phyloP scores from a whole-genome alignment of 345 rosid genomes.

The Arabidopsis suecica region DNA sequence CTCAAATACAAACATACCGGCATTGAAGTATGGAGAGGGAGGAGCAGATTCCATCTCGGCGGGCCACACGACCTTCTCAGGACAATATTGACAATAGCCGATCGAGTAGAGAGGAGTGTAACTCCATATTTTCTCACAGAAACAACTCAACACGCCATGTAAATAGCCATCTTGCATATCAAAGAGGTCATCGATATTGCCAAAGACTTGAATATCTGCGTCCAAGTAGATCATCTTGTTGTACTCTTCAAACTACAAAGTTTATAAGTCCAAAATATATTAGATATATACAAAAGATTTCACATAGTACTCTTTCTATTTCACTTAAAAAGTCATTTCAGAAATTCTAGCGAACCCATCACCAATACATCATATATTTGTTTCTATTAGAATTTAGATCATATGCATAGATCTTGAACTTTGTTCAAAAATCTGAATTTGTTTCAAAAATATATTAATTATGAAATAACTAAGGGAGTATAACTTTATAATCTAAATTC shows the following conservation, averaged over 20 bases:
- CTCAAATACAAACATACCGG: constrained; percentile 77
- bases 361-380: too few species aligned
- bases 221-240: constrained; percentile 74
- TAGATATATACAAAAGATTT: background rate
- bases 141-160: constrained; percentile 73
- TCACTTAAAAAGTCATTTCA: too few species aligned
- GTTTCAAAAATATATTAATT: too few species aligned
- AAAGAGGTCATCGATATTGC: constrained; percentile 69
- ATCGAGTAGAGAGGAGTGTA: constrained; percentile 51
- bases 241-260: constrained; percentile 61
- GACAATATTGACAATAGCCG: constrained; percentile 76
- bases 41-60: constrained; percentile 57
- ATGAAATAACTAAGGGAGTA: too few species aligned
- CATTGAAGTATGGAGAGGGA: constrained; percentile 74
- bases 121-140: constrained; percentile 76
- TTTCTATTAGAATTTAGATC: too few species aligned
- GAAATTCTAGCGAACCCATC: too few species aligned
- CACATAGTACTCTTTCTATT: background rate
- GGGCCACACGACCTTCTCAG: constrained; percentile 62
- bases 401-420: too few species aligned
- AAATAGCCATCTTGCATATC: constrained; percentile 63
- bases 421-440: too few species aligned
- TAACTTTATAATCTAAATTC: too few species aligned
- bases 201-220: constrained; percentile 78
- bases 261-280: too few species aligned